Evolutionary conservation across 345 rosid genomes (phyloP).

Genomic region (Arabis alpina): DNA sequence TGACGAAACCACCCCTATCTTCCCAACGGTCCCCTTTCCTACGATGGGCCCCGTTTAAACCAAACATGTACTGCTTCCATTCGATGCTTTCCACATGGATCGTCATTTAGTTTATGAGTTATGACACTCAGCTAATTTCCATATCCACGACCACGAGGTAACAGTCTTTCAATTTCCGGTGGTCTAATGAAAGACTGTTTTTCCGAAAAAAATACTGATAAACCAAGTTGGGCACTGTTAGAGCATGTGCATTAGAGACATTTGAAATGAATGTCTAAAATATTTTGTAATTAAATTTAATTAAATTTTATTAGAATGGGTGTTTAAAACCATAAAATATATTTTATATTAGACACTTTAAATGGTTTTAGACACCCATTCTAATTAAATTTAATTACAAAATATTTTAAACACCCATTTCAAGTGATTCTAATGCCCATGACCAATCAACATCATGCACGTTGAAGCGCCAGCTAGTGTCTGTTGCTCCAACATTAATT

Average conservation of each 20-base stretch:
- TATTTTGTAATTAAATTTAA: too few species aligned
- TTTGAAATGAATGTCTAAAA: too few species aligned
- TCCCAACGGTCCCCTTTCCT: slow-evolving; percentile 36
- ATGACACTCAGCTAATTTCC: slow-evolving; percentile 33
- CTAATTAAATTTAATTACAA: too few species aligned
- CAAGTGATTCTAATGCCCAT: too few species aligned
- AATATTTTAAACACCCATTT: too few species aligned
- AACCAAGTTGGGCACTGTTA: slow-evolving; percentile 24
- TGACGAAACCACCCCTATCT: slow-evolving; percentile 39
- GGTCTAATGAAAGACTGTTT: slow-evolving; percentile 7
- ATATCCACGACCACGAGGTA: not conserved
- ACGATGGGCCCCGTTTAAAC: slow-evolving; percentile 15
- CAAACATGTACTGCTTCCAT: slow-evolving; percentile 25
- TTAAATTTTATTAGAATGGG: too few species aligned
- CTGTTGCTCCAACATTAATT: slow-evolving; percentile 38
- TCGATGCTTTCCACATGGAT: slow-evolving; percentile 31
- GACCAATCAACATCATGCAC: slow-evolving; percentile 28
- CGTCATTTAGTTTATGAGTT: too few species aligned
- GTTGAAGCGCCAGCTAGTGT: slow-evolving; percentile 33
- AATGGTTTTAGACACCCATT: too few species aligned
- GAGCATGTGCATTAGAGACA: too few species aligned
- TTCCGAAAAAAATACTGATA: not conserved
- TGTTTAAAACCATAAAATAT: too few species aligned
- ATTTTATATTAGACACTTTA: too few species aligned
- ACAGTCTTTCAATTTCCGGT: not conserved